phyloP scores from a whole-genome alignment of 164 flowering plant genomes.

The Vitis riparia region DNA sequence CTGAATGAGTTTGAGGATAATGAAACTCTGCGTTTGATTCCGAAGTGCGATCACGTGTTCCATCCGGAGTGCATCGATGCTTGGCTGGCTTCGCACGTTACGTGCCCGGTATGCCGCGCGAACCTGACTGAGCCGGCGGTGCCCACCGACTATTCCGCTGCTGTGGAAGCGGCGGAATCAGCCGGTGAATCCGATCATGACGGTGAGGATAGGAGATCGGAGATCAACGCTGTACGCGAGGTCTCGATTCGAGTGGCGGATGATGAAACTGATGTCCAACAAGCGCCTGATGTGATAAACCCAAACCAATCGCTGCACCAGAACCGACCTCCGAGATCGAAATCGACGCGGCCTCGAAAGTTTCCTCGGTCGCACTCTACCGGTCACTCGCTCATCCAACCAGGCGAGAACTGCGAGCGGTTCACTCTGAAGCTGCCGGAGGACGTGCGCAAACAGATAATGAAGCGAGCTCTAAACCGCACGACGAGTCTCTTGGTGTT shows the following conservation, averaged over 20 bases:
- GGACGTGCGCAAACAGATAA: constrained; percentile 46
- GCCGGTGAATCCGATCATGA: too few species aligned
- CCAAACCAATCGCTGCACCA: constrained; percentile 5
- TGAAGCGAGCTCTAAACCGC: constrained; percentile 43
- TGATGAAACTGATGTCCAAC: not conserved
- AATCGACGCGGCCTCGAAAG: constrained; percentile 22
- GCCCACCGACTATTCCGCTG: too few species aligned
- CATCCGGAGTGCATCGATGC: constrained; percentile 55
- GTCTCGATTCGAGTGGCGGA: not conserved
- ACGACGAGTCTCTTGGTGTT: constrained; percentile 36
- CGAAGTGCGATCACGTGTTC: constrained; percentile 55
- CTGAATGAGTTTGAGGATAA: constrained; percentile 48
- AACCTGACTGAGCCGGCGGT: constrained; percentile 14
- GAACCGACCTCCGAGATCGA: constrained; percentile 44
- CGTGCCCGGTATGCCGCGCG: constrained; percentile 56
- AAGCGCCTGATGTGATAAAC: not conserved
- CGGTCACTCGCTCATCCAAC: constrained; percentile 68
- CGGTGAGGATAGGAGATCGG: too few species aligned
- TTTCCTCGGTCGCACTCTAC: constrained; percentile 74
- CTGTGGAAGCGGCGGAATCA: too few species aligned
- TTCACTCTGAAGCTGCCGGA: constrained; percentile 61
- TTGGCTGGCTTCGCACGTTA: constrained; percentile 43
- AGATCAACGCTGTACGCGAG: too few species aligned
- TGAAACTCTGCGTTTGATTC: constrained; percentile 47
- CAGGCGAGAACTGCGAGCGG: constrained; percentile 60